Base-by-base conservation (phyloP, 129 eudicot genomes). In the Pulicaria dysenterica region DNA sequence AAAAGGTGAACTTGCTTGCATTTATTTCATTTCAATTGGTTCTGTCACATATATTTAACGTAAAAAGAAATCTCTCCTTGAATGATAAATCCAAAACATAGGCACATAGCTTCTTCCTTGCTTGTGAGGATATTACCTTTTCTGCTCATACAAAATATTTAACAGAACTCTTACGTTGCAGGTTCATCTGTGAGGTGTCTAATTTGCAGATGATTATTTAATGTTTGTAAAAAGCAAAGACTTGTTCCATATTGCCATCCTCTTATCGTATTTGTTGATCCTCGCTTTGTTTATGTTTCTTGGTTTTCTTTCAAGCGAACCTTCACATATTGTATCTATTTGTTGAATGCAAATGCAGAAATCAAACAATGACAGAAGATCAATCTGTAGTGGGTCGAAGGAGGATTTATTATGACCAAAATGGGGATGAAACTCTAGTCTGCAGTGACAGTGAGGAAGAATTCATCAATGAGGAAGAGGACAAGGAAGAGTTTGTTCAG, bases 361-460 rank as follows among this genome's bases (percentile, higher is more conserved):
- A 90, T 73, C 91, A 81, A 62, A 90, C 84, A 77, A 90, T 90
- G 96, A 72, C 91, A 8, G 96, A 87, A 66, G 96, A 87, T 74
- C 95, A 90, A 75, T 85, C 96, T 13, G 91, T 90, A 56, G 88
- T 85, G 9, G 95, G 96, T 60, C 77, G 95, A 77, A 87, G 91
- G 77, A 86, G 96, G 67, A 90, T 90, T 54, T 90, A 87, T 82
- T 90, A 90, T 85, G 96, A 90, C 74, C 91, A 65, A 62, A 79
- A 80, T 77, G 96, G 91, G 53, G 89, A 88, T 15, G 96, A 90
- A 85, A 80, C 95, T 76, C 84, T 90, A 56, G 74, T 89, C 43
- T 82, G 88, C 58, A 88, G 96, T 83, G 97, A 91, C 56, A 91
- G 95, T 59, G 97, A 88, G 60, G 95, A 88, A 67, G 93, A 86